phyloP scores from a whole-genome alignment of 2,329 filamentous ascomycete genomes.

The Pseudopithomyces maydicus region DNA sequence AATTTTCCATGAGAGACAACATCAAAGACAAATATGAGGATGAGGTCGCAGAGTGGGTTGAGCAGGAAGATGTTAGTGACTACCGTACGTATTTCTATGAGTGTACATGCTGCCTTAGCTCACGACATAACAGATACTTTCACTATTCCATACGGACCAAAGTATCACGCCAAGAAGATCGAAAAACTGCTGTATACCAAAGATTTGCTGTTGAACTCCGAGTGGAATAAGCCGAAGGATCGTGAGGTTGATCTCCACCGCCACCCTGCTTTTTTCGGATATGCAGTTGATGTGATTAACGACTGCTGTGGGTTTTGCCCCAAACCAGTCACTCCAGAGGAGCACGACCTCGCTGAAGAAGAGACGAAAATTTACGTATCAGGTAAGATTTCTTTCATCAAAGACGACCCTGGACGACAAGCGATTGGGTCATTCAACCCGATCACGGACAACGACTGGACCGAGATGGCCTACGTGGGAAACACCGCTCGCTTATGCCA shows the following conservation, averaged over 20 bases:
- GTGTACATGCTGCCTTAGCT: neutral
- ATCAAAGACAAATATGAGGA: slow-evolving; percentile 79
- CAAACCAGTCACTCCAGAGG: slow-evolving; percentile 69
- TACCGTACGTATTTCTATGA: slow-evolving; percentile 55
- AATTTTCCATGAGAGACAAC: slow-evolving; percentile 63
- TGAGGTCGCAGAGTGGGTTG: slow-evolving; percentile 82
- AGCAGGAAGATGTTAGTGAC: slow-evolving; percentile 75
- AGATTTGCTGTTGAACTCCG: slow-evolving; percentile 78
- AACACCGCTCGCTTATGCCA: slow-evolving; percentile 79
- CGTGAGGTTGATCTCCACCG: slow-evolving; percentile 79
- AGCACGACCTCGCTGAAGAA: slow-evolving; percentile 71
- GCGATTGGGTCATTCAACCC: slow-evolving; percentile 76
- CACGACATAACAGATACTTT: slow-evolving; percentile 50
- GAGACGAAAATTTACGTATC: slow-evolving; percentile 79
- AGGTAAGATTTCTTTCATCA: slow-evolving; percentile 74
- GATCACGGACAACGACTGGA: slow-evolving; percentile 82
- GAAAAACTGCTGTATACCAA: slow-evolving; percentile 83
- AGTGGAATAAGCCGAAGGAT: slow-evolving; percentile 81
- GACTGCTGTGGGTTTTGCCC: slow-evolving; percentile 87
- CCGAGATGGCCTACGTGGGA: slow-evolving; percentile 87
- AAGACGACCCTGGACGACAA: slow-evolving; percentile 82
- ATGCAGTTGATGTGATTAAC: slow-evolving; percentile 69
- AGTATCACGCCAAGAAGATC: slow-evolving; percentile 67
- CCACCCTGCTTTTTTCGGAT: slow-evolving; percentile 84
- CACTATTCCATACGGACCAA: slow-evolving; percentile 69